Base-by-base conservation (phyloP, 176 grass and related monocot species). In the Dactylis glomerata region DNA sequence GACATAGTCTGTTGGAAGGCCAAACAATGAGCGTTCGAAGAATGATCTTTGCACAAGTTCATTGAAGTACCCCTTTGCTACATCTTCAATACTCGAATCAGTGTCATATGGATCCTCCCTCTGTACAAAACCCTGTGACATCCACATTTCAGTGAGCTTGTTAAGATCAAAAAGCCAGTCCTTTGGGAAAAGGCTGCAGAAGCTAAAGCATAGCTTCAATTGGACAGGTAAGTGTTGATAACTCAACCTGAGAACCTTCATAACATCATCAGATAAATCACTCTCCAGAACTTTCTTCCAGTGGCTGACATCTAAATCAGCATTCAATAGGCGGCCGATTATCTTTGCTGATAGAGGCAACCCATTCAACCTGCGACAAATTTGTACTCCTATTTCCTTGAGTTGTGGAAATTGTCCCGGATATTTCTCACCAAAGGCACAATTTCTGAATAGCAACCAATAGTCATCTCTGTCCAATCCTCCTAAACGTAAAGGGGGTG, bases 181-280 rank as follows among this genome's bases (percentile, higher is more conserved):
- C 78, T 91, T 89, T 10, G 88, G 91, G 26, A 96, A 92, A 17
- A 92, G 75, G 59, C 91, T 58, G 66, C 91, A 92, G 69, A 89
- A 92, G 13, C 88, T 61, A 49, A 96, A 96, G 91, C 93, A 96
- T 34, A 67, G 76, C 61, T 96, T 73, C 46, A 96, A 40, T 28
- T 88, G 83, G 64, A 73, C 15, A 36, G 88, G 91, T 13, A 96
- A 66, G 65, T 91, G 83, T 51, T 91, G 86, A 42, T 89, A 92
- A 55, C 91, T 91, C 56, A 92, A 86, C 61, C 84, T 86, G 27
- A 96, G 76, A 79, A 92, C 77, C 65, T 84, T 87, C 81, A 89
- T 85, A 36, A 92, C 89, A 86, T 91, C 93, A 82, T 85, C 83
- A 38, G 82, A 95, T 75, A 95, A 33, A 81, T 90, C 86, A 74